Conservation (phyloP, 1,284 basidiomycete genomes). For the Pseudozyma sp. region DNA sequence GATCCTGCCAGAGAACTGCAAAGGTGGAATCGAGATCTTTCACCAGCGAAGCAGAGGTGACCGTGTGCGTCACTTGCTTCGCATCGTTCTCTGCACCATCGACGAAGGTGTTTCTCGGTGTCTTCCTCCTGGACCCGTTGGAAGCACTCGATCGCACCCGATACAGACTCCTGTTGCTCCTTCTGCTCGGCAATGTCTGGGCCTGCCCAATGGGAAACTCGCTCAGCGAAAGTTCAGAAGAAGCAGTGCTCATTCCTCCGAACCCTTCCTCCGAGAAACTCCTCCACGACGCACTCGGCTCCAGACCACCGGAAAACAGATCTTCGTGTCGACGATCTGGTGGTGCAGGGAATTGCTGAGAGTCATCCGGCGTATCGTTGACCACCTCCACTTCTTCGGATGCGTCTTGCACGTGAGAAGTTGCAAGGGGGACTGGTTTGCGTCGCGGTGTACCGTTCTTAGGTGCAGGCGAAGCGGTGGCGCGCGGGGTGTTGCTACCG, state of each 20-base stretch:
- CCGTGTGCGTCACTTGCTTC: slow-evolving; percentile 2
- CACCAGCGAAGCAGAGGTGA: slow-evolving; percentile 8
- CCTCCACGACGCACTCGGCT: slow-evolving; percentile 34
- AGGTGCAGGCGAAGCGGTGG: background rate
- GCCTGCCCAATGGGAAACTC: slow-evolving; percentile 16
- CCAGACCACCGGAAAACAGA: slow-evolving; percentile 14
- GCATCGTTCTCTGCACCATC: background rate
- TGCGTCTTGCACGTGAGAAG: background rate
- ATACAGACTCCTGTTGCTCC: slow-evolving; percentile 19
- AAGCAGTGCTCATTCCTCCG: slow-evolving; percentile 25
- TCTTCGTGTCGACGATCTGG: background rate
- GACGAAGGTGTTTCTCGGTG: background rate
- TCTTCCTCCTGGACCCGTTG: background rate
- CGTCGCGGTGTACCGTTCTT: slow-evolving; percentile 7
- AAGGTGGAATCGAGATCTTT: slow-evolving; percentile 11
- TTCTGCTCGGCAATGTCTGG: slow-evolving; percentile 3
- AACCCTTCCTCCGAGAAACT: slow-evolving; percentile 44
- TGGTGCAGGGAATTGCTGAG: background rate
- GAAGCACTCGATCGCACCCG: slow-evolving; percentile 12
- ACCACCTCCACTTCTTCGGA: slow-evolving; percentile 23
- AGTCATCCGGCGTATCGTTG: background rate
- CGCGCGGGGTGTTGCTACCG: background rate
- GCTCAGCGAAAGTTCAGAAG: slow-evolving; percentile 21
- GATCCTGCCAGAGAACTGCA: slow-evolving; percentile 42
- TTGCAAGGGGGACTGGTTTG: slow-evolving; percentile 16